Evolutionary conservation across 2,329 filamentous ascomycete species (phyloP).

Genomic region (Colletotrichum liaoningense): DNA sequence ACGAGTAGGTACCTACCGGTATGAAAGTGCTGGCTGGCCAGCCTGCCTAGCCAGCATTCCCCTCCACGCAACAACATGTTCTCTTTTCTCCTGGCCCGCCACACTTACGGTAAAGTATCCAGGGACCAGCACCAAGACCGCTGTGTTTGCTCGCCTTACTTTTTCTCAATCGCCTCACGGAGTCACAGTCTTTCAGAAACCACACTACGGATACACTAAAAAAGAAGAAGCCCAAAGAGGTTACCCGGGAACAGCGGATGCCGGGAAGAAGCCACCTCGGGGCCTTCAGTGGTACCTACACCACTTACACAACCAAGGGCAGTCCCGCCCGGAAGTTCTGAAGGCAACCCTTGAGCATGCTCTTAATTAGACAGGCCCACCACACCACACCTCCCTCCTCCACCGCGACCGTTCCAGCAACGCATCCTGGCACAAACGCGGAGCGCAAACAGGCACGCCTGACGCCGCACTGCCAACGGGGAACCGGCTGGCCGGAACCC

Average conservation of each 20-base stretch:
- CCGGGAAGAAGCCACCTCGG: neutral
- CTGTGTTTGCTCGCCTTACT: neutral
- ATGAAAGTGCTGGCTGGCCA: neutral
- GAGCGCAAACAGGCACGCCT: constrained; percentile 10
- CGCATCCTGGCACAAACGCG: neutral
- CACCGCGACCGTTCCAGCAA: constrained; percentile 8
- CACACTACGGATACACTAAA: neutral
- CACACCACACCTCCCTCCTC: neutral
- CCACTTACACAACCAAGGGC: too few relatives aligned
- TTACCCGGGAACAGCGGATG: neutral
- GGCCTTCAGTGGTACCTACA: neutral
- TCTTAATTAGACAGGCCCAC: constrained; percentile 20
- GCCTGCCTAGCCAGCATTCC: neutral
- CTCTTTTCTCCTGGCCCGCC: neutral
- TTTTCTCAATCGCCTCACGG: neutral
- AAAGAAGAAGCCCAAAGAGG: neutral
- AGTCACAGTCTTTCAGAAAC: too few relatives aligned
- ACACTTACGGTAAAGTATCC: neutral
- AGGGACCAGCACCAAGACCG: neutral
- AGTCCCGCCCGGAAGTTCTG: constrained; percentile 3
- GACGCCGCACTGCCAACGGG: constrained; percentile 9
- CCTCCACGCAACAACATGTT: neutral
- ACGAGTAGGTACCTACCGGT: neutral
- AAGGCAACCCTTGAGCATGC: constrained; percentile 19
- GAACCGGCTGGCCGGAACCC: constrained; percentile 30